Evolutionary conservation across 2,329 filamentous ascomycete species (phyloP), one percentile per base, ranked within the genome.

Genomic region (Fusarium poae): DNA sequence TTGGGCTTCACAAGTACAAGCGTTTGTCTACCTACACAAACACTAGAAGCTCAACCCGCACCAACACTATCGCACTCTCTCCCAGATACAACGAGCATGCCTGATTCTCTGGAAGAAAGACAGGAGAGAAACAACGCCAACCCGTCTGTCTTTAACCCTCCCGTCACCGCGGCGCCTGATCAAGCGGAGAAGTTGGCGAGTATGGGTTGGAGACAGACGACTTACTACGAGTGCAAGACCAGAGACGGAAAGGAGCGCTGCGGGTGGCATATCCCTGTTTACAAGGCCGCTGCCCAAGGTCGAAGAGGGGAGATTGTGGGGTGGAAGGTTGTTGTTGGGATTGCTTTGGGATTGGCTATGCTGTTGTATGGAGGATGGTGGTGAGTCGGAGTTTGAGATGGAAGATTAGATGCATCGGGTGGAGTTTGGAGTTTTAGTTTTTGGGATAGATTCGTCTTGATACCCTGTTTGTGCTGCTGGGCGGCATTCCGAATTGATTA

Each of bases 231-330:
- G 42, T 80, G 79, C 67, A 68, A 60, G 51, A 79, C 77, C 40
- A 63, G 74, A 25, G 76, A 55, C 42, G 75, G 74, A 12, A 48
- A 62, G n/a, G 74, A 76, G 57, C 75, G 75, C 40, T 79, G 78
- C 57, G 78, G 78, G 8, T 80, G 79, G 78, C 78, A 78, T 56
- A 74, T 78, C 15, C 78, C 79, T 2, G 67, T 79, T 1, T 62
- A 76, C 46, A 74, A 77, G 68, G 72, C 58, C 5, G 70, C 53
- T 23, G 71, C 70, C 16, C 70, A 70, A 6, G 68, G 66, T 21
- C 67, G 73, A 6, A 53, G 71, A 63, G 34, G 63, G 45, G 35
- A 54, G 68, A 63, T 76, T 56, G 39, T 75, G 51, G 50, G 57
- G 37, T 64, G 62, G 72, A 67, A 43, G 54, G 45, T 60, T 27